Base-by-base conservation (phyloP, 23 red algal genomes). In the Pyropia haitanensis region DNA sequence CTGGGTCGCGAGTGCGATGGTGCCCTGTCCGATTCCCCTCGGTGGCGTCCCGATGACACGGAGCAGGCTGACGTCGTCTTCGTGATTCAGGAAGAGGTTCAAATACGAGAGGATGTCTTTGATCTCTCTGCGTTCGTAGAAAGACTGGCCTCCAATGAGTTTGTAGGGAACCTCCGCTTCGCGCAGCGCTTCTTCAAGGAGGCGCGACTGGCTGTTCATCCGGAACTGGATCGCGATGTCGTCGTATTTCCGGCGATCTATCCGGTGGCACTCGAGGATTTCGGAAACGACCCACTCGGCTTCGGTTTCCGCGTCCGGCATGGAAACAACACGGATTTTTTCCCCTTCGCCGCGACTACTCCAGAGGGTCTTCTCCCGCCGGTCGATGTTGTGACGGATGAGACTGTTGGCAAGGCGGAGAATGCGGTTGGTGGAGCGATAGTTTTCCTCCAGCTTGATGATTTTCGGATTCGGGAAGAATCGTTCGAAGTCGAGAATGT, bases 71-170 rank as follows among this genome's bases (percentile, higher is more conserved):
- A 25, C 55, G 5, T 14, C 27, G 25, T 56, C 55, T 9, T 54
- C 55, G 31, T 20, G 28, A 25, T 60, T 52, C 10, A 4, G 10
- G 5, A 56, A 25, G 31, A 56, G 26, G 12, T 20, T 9, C 52
- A 72, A 18, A 20, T 29, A 72, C 18, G 68, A 20, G 31, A 56
- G 52, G 5, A 26, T 72, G 28, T 56, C 52, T 18, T 52, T 54
- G 52, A 72, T 54, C 52, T 60, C 51, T 7, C 8, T 27, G 10
- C 68, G 68, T 27, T 56, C 51, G 51, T 60, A 60, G n/a, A 56
- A 72, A 25, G 10, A 25, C 55, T 29, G 8, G 16, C 55, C 55
- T 9, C 55, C 55, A 9, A 56, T 5, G 16, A 60, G 5, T 27
- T 7, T 8, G 68, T 72, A 58, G 22, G 68, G 55, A 14, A 56